These are phyloP conservation scores for Penicillium thymicola DNA, from an alignment of 2,329 filamentous ascomycete species.

Conservation along the genomic window DNA sequence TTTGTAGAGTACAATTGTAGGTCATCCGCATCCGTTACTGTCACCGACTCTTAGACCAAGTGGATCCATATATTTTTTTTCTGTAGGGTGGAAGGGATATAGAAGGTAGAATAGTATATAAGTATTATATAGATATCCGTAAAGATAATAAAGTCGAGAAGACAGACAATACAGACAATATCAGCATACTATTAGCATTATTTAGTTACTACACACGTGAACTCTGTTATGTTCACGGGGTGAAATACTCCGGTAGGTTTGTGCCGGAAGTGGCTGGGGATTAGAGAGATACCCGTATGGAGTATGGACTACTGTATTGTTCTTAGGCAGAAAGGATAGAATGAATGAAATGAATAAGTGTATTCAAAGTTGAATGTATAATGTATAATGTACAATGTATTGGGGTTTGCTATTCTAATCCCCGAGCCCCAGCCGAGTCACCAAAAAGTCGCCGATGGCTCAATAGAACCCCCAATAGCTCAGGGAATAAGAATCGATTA, in stretches of 20 bases:
- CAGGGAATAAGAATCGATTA: not conserved
- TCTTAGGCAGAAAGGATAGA: not conserved
- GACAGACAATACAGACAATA: not conserved
- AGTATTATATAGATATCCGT: not conserved
- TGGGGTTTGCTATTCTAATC: not conserved
- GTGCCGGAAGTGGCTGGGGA: conserved; percentile 7
- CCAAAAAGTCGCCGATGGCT: not conserved
- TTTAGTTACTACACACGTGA: not conserved
- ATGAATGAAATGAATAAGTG: not conserved
- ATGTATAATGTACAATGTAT: not conserved
- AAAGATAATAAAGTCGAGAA: too few species aligned
- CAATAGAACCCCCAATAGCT: not conserved
- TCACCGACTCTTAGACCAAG: not conserved
- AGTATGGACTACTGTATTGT: not conserved
- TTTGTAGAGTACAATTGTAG: not conserved
- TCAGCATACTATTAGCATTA: too few species aligned
- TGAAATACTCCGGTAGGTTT: not conserved
- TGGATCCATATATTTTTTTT: conserved; percentile 5
- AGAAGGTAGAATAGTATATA: not conserved
- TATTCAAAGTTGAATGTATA: not conserved
- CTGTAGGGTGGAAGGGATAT: not conserved
- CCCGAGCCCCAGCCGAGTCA: conserved; percentile 3
- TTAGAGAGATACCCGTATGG: not conserved
- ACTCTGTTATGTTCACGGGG: not conserved
- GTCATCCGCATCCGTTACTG: not conserved